Base-by-base conservation (phyloP, 2,329 filamentous ascomycete genomes). In the Aspergillus bombycis region DNA sequence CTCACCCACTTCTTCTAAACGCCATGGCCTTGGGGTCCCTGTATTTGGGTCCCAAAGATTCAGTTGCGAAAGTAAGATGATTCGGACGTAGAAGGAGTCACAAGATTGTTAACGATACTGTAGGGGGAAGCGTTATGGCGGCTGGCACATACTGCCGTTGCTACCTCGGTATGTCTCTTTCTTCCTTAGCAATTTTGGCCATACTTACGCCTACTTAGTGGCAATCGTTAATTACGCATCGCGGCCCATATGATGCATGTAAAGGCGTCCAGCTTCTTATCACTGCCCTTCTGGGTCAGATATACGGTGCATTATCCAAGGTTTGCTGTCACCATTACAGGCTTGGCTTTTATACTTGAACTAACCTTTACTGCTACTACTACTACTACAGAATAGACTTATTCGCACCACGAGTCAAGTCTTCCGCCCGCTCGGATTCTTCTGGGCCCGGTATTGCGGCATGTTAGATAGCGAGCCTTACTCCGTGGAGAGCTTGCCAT, bases 21-120 rank as follows among this genome's bases (percentile, higher is more conserved):
- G 79, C 79, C 19, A 82, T 82, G 64, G 80, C 80, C 3, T 78
- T 82, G 41, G 80, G 80, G 1, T 82, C 80, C 16, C 65, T 82
- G 36, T 82, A 81, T 65, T 66, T 82, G 11, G 80, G 80, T 0
- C 79, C 79, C 2, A 81, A 79, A 54, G 75, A 79, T 62, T 77
- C 80, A 1, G 71, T 81, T 28, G 74, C 74, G 12, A 82, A 81
- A 64, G 72, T 73, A 61, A 52, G 60, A 23, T 55, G 6, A 6
- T 2, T 9, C 10, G 12, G 19, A 12, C n/a, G 32, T 46, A 12
- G 23, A 36, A 26, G 50, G 16, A 28, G 8, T 11, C n/a, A 16
- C 5, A 12, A 52, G 19, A 11, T 8, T 30, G 26, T 23, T 65
- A 46, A 53, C n/a, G 14, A 34, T 34, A 28, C 41, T 61, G 19